These are phyloP conservation scores for Annulohypoxylon nitens DNA, from an alignment of 495 filamentous ascomycete genomes.

Conservation along the genomic window DNA sequence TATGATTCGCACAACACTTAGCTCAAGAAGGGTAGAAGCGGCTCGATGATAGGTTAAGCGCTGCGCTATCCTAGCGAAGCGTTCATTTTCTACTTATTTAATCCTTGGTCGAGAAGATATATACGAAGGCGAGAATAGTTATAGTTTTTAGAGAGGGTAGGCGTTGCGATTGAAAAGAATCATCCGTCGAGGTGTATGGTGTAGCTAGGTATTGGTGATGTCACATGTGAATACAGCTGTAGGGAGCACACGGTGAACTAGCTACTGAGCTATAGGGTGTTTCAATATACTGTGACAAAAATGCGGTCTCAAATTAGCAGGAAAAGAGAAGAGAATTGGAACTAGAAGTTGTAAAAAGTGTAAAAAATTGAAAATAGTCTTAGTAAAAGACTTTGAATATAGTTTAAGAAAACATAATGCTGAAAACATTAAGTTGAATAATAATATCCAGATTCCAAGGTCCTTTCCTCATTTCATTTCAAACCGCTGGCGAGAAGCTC, in stretches of 20 bases:
- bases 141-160: not conserved
- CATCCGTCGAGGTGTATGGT: slow-evolving; percentile 26
- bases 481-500: slow-evolving; percentile 25
- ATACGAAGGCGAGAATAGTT: slow-evolving; percentile 1
- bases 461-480: slow-evolving; percentile 34
- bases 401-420: slow-evolving; percentile 37
- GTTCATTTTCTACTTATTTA: slow-evolving; percentile 40
- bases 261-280: not conserved
- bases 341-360: slow-evolving; percentile 1
- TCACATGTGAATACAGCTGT: slow-evolving; percentile 44
- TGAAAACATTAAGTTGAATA: slow-evolving; percentile 29
- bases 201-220: slow-evolving; percentile 44
- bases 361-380: slow-evolving; percentile 1
- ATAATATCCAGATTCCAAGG: slow-evolving; percentile 1
- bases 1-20: slow-evolving; percentile 37
- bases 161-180: slow-evolving; percentile 19
- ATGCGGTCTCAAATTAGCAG: not conserved
- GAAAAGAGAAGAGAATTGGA: slow-evolving; percentile 5
- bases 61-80: slow-evolving; percentile 40
- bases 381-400: slow-evolving; percentile 13
- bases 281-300: slow-evolving; percentile 9
- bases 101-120: slow-evolving; percentile 21
- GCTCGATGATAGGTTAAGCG: slow-evolving; percentile 31
- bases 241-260: slow-evolving; percentile 19
- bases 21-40: slow-evolving; percentile 29